These are phyloP conservation scores for Dactylellina parvicollis DNA, from an alignment of 2,329 filamentous ascomycete genomes.

Conservation along the genomic window DNA sequence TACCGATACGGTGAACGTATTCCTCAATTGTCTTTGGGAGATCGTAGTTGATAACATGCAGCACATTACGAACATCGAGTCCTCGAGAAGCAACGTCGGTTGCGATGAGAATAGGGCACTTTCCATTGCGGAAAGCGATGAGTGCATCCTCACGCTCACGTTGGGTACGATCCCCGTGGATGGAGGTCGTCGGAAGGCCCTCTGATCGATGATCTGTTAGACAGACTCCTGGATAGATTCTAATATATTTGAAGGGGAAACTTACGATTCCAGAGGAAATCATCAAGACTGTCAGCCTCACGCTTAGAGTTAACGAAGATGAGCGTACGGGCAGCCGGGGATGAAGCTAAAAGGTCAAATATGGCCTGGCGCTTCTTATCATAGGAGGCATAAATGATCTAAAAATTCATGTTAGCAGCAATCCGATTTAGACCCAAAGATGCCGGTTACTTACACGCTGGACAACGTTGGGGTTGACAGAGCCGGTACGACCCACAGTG, in stretches of 20 bases:
- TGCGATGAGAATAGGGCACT: constrained; percentile 80
- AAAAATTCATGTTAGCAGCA: constrained; percentile 47
- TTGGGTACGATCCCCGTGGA: constrained; percentile 87
- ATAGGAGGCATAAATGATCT: constrained; percentile 74
- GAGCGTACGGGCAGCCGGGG: constrained; percentile 79
- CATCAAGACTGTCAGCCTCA: constrained; percentile 83
- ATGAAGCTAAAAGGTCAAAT: constrained; percentile 75
- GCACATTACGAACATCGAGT: constrained; percentile 84
- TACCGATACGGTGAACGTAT: constrained; percentile 93
- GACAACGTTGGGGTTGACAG: constrained; percentile 81
- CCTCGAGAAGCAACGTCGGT: constrained; percentile 89
- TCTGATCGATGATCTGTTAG: constrained; percentile 57
- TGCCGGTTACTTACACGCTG: constrained; percentile 66
- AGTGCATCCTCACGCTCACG: constrained; percentile 90
- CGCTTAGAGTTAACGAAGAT: constrained; percentile 88
- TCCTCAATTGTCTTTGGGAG: constrained; percentile 91
- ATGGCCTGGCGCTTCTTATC: constrained; percentile 75
- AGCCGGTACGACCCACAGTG: constrained; percentile 86
- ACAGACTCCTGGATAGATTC: background rate
- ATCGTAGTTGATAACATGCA: constrained; percentile 94
- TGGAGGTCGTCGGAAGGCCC: constrained; percentile 82
- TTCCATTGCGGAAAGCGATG: constrained; percentile 79
- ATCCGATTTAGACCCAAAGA: background rate
- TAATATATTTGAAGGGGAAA: background rate
- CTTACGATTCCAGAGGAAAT: constrained; percentile 78